Conservation (phyloP, 2,329 filamentous ascomycete species). For the Magnaporthiopsis incrustans region DNA sequence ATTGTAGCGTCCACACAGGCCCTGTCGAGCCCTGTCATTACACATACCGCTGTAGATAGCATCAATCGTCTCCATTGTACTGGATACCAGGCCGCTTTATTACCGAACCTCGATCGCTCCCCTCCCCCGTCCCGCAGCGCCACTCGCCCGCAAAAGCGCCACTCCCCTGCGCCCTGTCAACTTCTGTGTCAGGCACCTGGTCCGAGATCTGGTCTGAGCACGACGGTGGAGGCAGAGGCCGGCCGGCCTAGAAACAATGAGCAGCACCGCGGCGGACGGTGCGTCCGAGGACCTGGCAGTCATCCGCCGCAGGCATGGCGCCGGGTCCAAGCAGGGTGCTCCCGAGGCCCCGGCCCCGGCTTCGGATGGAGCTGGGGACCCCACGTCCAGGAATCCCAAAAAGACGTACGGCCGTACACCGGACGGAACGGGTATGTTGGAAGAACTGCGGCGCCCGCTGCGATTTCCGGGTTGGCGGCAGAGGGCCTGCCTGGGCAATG, state of each 20-base stretch:
- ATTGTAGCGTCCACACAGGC: background rate
- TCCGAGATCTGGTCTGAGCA: background rate
- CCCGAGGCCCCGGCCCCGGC: background rate
- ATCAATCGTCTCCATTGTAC: background rate
- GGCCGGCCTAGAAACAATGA: constrained; percentile 1
- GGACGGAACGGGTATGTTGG: constrained; percentile 72
- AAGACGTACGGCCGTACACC: constrained; percentile 90
- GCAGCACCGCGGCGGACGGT: background rate
- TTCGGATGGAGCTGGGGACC: background rate
- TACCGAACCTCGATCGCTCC: background rate
- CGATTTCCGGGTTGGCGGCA: no score
- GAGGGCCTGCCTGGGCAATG: no score
- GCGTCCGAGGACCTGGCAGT: background rate
- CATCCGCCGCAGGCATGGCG: constrained; percentile 5
- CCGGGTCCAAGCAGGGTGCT: background rate
- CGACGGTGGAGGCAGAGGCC: background rate
- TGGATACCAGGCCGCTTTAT: background rate
- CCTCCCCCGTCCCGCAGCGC: no score
- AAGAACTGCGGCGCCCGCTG: background rate
- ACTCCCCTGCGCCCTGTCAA: background rate
- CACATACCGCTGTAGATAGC: background rate
- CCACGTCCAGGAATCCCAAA: constrained; percentile 30
- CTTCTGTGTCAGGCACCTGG: background rate
- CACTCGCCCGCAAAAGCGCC: background rate
- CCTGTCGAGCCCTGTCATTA: background rate